Conservation (phyloP, 768 basidiomycete genomes). For the Pisolithus orientalis region DNA sequence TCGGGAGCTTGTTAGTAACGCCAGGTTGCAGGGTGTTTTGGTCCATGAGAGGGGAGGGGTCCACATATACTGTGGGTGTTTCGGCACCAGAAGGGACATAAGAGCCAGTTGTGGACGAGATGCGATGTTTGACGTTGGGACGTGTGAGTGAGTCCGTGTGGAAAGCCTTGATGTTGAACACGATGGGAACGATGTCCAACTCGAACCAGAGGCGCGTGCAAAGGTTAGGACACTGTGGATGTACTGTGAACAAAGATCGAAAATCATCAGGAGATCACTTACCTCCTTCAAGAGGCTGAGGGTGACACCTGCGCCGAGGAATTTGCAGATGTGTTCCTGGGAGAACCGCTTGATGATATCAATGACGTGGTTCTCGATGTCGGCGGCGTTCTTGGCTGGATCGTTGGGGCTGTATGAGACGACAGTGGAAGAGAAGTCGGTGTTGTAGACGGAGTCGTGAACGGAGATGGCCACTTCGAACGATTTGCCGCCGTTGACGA, state of each 20-base stretch:
- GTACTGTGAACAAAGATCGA: conserved; percentile 12
- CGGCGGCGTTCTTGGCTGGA: conserved; percentile 48
- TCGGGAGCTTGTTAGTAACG: conserved; percentile 55
- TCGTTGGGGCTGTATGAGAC: conserved; percentile 48
- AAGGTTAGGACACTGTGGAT: conserved; percentile 62
- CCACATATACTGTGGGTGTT: conserved; percentile 66
- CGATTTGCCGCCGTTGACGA: conserved; percentile 51
- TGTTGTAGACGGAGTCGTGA: conserved; percentile 81
- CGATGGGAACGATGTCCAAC: conserved; percentile 76
- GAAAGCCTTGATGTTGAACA: conserved; percentile 81
- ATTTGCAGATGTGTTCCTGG: conserved; percentile 76
- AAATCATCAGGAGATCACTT: conserved; percentile 7
- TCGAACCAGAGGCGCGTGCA: conserved; percentile 83
- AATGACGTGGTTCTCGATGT: conserved; percentile 60
- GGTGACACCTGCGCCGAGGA: conserved; percentile 79
- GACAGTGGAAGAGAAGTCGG: conserved; percentile 61
- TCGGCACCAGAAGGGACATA: conserved; percentile 72
- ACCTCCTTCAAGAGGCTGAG: conserved; percentile 66
- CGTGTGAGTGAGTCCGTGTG: conserved; percentile 75
- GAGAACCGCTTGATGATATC: conserved; percentile 67
- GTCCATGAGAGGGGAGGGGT: conserved; percentile 45
- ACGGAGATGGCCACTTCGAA: conserved; percentile 74
- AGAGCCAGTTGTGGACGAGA: conserved; percentile 74
- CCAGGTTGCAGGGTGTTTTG: conserved; percentile 36
- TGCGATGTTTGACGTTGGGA: conserved; percentile 76